phyloP scores from a whole-genome alignment of 805 yeast species.

The Kregervanrija fluxuum region DNA sequence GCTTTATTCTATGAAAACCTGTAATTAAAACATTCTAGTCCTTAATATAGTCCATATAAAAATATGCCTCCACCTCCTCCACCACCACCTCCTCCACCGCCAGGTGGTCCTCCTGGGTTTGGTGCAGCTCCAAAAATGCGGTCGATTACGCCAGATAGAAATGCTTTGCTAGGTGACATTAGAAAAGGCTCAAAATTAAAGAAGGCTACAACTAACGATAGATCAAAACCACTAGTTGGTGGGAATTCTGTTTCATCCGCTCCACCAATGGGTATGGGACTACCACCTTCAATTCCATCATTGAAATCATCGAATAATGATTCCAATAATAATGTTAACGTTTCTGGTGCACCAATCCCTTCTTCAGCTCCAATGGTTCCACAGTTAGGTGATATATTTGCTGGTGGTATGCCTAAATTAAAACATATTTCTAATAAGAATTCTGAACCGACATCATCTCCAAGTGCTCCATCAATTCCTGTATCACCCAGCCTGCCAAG shows the following conservation, averaged over 20 bases:
- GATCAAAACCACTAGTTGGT: slow-evolving; percentile 53
- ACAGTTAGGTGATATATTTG: slow-evolving; percentile 60
- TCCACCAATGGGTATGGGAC: slow-evolving; percentile 10
- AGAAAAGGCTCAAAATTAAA: slow-evolving; percentile 59
- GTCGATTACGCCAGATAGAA: slow-evolving; percentile 31
- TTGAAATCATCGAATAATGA: slow-evolving; percentile 11
- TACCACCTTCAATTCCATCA: slow-evolving; percentile 23
- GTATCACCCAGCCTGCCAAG: slow-evolving; percentile 2
- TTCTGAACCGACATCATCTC: slow-evolving; percentile 13
- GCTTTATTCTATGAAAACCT: too few relatives aligned
- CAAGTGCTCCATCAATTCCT: slow-evolving; percentile 13
- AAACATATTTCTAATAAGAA: slow-evolving; percentile 33
- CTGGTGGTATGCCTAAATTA: slow-evolving; percentile 75
- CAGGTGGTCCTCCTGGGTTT: slow-evolving; percentile 42
- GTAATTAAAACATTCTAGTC: too few relatives aligned
- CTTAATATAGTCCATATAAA: slow-evolving; percentile 5
- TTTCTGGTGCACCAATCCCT: slow-evolving; percentile 16
- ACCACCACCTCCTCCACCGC: slow-evolving; percentile 45
- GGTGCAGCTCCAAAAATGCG: slow-evolving; percentile 27
- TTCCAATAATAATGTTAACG: slow-evolving; percentile 3
- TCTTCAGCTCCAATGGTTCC: slow-evolving; percentile 33
- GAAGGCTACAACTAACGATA: slow-evolving; percentile 57
- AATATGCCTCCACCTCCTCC: slow-evolving; percentile 47
- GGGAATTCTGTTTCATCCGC: slow-evolving; percentile 24
- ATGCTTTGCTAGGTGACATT: slow-evolving; percentile 72